Evolutionary conservation across 2,329 filamentous ascomycete species (phyloP), one percentile per base, ranked within the genome.

Genomic region (Ilyonectria sp.): DNA sequence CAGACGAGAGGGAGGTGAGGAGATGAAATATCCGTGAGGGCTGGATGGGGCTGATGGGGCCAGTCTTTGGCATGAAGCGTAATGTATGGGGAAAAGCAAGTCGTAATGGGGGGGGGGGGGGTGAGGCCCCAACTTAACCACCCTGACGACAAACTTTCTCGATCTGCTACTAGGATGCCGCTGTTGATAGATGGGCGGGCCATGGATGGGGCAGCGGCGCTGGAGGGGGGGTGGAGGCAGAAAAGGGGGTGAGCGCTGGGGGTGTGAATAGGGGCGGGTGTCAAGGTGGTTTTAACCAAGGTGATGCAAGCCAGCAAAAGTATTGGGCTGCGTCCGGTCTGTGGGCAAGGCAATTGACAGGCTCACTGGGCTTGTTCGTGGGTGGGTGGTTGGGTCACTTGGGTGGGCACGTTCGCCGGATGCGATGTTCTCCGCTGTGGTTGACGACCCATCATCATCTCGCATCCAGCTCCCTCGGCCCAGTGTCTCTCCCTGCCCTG

Each of bases 141-240:
- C 49, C 63, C 58, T 31, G 58, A 57, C 59, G 67, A 69, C 71
- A 75, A 71, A 72, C 68, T 72, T 75, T 74, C 71, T 75, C 70
- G 74, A 76, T 76, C 73, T 75, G 61, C 71, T 70, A 71, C 74
- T 58, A 65, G 74, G 74, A 76, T 75, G 69, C 67, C 66, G 69
- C 69, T 76, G 73, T 75, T 71, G 74, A 60, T 67, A 60, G 61
- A 69, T 73, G 65, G 65, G 68, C 61, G 62, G 68, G 58, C 53
- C 61, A 60, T 59, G 64, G 56, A 65, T 67, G 67, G 70, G 52
- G 58, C 62, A 70, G 71, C 69, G 70, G 70, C 71, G 71, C 65
- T 63, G 19, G 63, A 65, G 69, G 63, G 68, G 69, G 63, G 60
- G 72, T 29, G 65, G 66, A 63, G 10, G 37, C 65, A 67, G 53